phyloP scores from a whole-genome alignment of 2,329 filamentous ascomycete genomes.

The Plenodomus tracheiphilus region DNA sequence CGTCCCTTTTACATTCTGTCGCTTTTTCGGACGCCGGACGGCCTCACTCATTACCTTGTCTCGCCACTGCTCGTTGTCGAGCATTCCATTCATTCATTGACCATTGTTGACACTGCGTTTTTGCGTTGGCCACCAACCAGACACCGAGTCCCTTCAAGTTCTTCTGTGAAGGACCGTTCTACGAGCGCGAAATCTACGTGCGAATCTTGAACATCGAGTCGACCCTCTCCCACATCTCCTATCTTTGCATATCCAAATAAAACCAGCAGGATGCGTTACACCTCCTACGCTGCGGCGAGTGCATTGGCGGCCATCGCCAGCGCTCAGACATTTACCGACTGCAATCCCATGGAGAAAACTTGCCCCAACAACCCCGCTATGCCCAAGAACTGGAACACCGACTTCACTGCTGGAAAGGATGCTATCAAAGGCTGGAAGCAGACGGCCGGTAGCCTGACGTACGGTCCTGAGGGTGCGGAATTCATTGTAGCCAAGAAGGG shows the following conservation, averaged over 20 bases:
- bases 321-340: constrained; percentile 52
- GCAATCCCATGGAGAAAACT: constrained; percentile 49
- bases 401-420: constrained; percentile 49
- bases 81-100: constrained; percentile 29
- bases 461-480: constrained; percentile 50
- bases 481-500: constrained; percentile 54
- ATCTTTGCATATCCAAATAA: neutral
- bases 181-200: neutral
- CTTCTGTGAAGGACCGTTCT: constrained; percentile 39
- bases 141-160: constrained; percentile 5
- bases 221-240: neutral
- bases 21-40: constrained; percentile 33
- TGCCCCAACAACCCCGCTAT: constrained; percentile 52
- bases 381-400: constrained; percentile 44
- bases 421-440: constrained; percentile 45
- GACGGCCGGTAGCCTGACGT: constrained; percentile 49
- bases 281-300: constrained; percentile 28
- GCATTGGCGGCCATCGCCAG: constrained; percentile 39
- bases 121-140: constrained; percentile 10
- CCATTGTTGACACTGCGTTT: constrained; percentile 20
- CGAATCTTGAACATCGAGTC: neutral
- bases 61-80: constrained; percentile 26
- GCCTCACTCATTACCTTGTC: constrained; percentile 29
- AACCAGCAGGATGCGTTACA: constrained; percentile 35
- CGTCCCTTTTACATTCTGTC: constrained; percentile 24